phyloP scores from a whole-genome alignment of 2,329 filamentous ascomycete genomes.

The Aureobasidium namibiae region DNA sequence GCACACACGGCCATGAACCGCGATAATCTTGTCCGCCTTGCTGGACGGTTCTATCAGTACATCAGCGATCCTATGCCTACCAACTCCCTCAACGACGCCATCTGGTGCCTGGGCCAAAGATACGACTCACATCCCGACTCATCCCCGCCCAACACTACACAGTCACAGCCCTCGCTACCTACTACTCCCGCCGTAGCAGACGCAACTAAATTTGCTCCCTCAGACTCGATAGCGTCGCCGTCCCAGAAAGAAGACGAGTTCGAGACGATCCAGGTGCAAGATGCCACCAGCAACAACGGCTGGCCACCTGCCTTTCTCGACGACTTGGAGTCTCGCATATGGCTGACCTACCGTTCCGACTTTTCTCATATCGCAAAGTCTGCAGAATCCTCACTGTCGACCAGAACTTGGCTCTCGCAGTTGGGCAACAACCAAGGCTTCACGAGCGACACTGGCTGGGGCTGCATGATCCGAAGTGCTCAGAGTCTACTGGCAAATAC shows the following conservation, averaged over 20 bases:
- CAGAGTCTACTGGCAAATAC: slow-evolving; percentile 89
- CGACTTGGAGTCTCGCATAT: slow-evolving; percentile 87
- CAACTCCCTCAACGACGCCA: slow-evolving; percentile 66
- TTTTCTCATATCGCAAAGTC: slow-evolving; percentile 78
- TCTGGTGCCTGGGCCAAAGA: slow-evolving; percentile 68
- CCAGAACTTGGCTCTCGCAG: slow-evolving; percentile 76
- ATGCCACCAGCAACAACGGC: slow-evolving; percentile 40
- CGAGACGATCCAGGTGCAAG: slow-evolving; percentile 17
- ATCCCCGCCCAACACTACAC: not conserved
- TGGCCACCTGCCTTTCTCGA: slow-evolving; percentile 84
- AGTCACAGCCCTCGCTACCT: not conserved
- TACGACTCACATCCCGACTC: slow-evolving; percentile 38
- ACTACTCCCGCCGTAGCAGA: not conserved
- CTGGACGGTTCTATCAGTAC: slow-evolving; percentile 75
- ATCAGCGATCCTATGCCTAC: slow-evolving; percentile 86
- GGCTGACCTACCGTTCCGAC: slow-evolving; percentile 91
- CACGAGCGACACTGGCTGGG: slow-evolving; percentile 91
- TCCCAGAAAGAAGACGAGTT: slow-evolving; percentile 9
- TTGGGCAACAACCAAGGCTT: slow-evolving; percentile 74
- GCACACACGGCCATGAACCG: slow-evolving; percentile 45
- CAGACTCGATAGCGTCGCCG: not conserved
- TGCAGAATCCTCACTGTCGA: slow-evolving; percentile 64
- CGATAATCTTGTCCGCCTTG: slow-evolving; percentile 65
- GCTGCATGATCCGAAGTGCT: slow-evolving; percentile 96
- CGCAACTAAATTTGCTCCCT: not conserved